A percentile compares a stretch with the other conserved stretches of the same genome.
These are phyloP conservation scores for Millerozyma acaciae DNA, from an alignment of 805 yeast genomes.

Conservation along the genomic window DNA sequence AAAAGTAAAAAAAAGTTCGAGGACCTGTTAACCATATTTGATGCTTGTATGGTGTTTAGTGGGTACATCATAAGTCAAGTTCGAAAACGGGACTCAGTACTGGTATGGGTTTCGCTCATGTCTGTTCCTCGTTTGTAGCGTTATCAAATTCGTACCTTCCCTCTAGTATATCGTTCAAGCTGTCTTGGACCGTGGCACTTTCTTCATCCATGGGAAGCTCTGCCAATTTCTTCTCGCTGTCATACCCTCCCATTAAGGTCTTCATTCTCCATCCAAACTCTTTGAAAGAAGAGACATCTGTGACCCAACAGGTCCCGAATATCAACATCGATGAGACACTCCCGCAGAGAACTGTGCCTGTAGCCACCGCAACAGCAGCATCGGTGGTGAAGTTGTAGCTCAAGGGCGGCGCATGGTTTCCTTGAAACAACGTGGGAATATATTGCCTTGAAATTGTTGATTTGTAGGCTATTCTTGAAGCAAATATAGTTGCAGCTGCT, in stretches of 20 bases:
- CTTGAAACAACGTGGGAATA: constrained; percentile 73
- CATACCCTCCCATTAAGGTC: constrained; percentile 62
- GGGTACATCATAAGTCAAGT: no score
- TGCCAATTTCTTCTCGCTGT: constrained; percentile 46
- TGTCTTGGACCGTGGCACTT: constrained; percentile 52
- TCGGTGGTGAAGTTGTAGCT: constrained; percentile 70
- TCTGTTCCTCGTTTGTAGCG: no score
- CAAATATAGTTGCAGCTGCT: constrained; percentile 65
- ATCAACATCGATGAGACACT: constrained; percentile 68
- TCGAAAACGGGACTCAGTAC: no score
- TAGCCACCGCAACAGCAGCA: constrained; percentile 79
- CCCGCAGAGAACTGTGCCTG: constrained; percentile 73
- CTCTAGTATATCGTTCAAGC: constrained; percentile 47
- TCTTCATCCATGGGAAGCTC: constrained; percentile 51
- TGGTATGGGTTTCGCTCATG: no score
- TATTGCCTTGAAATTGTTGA: constrained; percentile 71
- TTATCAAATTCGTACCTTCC: constrained; percentile 37
- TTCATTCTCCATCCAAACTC: constrained; percentile 75
- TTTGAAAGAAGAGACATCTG: constrained; percentile 61
- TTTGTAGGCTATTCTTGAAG: constrained; percentile 71
- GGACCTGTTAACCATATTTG: no score
- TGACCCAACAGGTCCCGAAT: constrained; percentile 76
- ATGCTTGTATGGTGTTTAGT: no score
- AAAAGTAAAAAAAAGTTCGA: no score
- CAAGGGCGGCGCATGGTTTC: constrained; percentile 83